phyloP scores from a whole-genome alignment of 257 asterid species.

The Apocynum venetum region DNA sequence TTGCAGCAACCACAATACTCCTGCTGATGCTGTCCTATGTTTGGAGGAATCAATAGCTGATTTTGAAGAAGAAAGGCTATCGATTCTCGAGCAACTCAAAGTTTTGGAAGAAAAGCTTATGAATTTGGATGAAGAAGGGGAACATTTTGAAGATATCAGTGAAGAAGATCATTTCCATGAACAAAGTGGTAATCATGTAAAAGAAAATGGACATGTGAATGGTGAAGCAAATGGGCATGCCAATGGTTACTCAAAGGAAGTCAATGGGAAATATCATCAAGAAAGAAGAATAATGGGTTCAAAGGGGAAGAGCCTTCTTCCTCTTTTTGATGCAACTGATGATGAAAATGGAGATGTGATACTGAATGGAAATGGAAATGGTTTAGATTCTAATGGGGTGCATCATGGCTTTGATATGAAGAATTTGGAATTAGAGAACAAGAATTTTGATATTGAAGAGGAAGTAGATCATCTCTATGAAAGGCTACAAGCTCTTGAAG shows the following conservation, averaged over 20 bases:
- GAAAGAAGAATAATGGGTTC: conserved; percentile 30
- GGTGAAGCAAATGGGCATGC: conserved; percentile 38
- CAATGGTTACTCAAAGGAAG: conserved; percentile 44
- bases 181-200: conserved; percentile 26
- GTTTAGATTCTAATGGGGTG: conserved; percentile 34
- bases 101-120: conserved; percentile 75
- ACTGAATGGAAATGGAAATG: conserved; percentile 30
- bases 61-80: conserved; percentile 83
- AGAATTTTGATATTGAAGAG: conserved; percentile 63
- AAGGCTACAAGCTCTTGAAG: conserved; percentile 90
- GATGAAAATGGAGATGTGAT: conserved; percentile 45
- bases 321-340: conserved; percentile 69
- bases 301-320: conserved; percentile 76
- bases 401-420: conserved; percentile 33
- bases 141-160: conserved; percentile 42
- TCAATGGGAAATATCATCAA: conserved; percentile 41
- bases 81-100: conserved; percentile 85
- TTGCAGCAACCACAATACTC: conserved; percentile 43
- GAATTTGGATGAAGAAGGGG: conserved; percentile 50
- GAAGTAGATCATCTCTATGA: conserved; percentile 86
- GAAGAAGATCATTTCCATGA: conserved; percentile 23
- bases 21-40: conserved; percentile 52
- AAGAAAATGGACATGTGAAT: conserved; percentile 21
- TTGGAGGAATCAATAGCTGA: conserved; percentile 84
- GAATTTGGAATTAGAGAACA: conserved; percentile 37